phyloP scores from a whole-genome alignment of 192 early-diverging fungal genomes.

The Umbelopsis ramanniana region DNA sequence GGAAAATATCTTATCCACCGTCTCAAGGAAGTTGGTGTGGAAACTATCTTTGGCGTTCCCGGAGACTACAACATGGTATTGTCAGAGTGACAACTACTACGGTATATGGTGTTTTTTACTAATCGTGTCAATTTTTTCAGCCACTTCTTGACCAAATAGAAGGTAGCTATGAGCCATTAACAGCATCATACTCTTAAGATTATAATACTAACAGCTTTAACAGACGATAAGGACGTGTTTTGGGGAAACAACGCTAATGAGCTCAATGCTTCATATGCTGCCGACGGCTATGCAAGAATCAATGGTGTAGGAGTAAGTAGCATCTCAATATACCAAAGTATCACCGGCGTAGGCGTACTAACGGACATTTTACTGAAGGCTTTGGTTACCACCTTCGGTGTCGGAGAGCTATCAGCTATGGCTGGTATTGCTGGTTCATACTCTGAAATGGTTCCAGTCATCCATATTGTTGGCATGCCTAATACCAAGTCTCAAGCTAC shows the following conservation, averaged over 20 bases:
- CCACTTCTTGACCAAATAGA: conserved; percentile 33
- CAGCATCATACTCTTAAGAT: background rate
- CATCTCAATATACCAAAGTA: background rate
- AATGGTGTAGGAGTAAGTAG: conserved; percentile 40
- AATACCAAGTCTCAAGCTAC: conserved; percentile 47
- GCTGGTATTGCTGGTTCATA: conserved; percentile 52
- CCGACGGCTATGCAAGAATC: conserved; percentile 55
- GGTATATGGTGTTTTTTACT: background rate
- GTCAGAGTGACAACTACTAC: conserved; percentile 28
- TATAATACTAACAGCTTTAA: background rate
- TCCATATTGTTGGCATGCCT: conserved; percentile 58
- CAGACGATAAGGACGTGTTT: conserved; percentile 42
- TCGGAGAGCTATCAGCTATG: conserved; percentile 41
- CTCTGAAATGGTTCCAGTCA: conserved; percentile 53
- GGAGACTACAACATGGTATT: conserved; percentile 51
- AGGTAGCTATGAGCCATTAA: background rate
- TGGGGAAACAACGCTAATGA: conserved; percentile 56
- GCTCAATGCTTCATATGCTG: conserved; percentile 49
- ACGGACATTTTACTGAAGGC: conserved; percentile 5
- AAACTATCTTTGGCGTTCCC: conserved; percentile 51
- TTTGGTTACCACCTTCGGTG: conserved; percentile 44
- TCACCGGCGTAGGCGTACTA: background rate
- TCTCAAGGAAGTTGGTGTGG: conserved; percentile 49
- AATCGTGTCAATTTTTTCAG: conserved; percentile 2
- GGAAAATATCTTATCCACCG: conserved; percentile 45